These are phyloP conservation scores for Aspergillus terreus DNA, from an alignment of 2,329 filamentous ascomycete genomes.

Conservation along the genomic window DNA sequence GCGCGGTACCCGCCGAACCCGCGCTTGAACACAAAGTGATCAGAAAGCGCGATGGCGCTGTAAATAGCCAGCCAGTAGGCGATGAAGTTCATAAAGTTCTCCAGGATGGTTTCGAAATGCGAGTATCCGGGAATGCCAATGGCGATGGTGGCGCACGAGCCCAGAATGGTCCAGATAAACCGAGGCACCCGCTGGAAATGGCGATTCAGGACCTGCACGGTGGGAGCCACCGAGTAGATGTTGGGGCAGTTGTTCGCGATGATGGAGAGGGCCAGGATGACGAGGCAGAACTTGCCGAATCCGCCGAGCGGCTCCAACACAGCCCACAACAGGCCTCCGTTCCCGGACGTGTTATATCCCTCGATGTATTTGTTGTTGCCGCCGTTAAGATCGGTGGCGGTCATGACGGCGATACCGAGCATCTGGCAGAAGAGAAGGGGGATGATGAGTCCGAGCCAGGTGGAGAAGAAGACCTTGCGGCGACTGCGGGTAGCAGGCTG, in stretches of 20 bases:
- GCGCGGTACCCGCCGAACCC: conserved; percentile 59
- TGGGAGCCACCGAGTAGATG: conserved; percentile 67
- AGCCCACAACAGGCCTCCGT: conserved; percentile 64
- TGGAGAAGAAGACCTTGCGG: conserved; percentile 63
- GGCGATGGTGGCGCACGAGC: conserved; percentile 61
- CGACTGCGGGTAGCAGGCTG: conserved; percentile 62
- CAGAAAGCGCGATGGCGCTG: conserved; percentile 60
- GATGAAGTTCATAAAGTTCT: conserved; percentile 68
- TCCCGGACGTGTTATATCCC: conserved; percentile 55
- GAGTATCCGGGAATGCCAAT: conserved; percentile 67
- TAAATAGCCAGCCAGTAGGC: conserved; percentile 75
- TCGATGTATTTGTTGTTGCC: conserved; percentile 52
- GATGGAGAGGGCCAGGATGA: conserved; percentile 63
- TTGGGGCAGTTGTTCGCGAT: conserved; percentile 70
- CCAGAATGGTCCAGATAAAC: conserved; percentile 63
- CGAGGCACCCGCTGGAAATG: conserved; percentile 61
- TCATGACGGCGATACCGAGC: conserved; percentile 67
- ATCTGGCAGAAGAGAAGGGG: conserved; percentile 72
- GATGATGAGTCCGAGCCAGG: conserved; percentile 65
- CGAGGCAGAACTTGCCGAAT: conserved; percentile 70
- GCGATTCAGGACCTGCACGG: conserved; percentile 61
- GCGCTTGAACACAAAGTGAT: conserved; percentile 66
- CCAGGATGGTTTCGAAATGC: conserved; percentile 61
- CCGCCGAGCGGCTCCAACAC: conserved; percentile 62
- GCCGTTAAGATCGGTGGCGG: conserved; percentile 55